These are phyloP conservation scores for Fusarium scirpi DNA, from an alignment of 2,329 filamentous ascomycete species.

Conservation along the genomic window DNA sequence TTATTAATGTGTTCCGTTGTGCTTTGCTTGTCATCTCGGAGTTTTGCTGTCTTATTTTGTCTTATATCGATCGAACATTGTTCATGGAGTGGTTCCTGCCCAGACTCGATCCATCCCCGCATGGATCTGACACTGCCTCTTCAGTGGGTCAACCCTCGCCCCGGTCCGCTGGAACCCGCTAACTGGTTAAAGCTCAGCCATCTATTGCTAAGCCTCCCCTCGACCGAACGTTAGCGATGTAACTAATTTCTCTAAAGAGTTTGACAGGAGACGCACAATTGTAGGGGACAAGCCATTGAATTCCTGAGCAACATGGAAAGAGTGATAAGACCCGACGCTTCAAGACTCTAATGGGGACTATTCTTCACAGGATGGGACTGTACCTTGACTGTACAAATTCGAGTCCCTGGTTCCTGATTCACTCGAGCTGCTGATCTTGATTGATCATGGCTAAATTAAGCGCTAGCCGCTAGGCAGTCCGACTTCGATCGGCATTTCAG, in stretches of 20 bases:
- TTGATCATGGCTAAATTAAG: conserved; percentile 29
- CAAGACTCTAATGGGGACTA: not conserved
- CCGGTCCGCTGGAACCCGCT: conserved; percentile 30
- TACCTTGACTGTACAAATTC: not conserved
- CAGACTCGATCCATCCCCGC: conserved; percentile 2
- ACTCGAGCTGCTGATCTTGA: conserved; percentile 9
- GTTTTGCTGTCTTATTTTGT: not conserved
- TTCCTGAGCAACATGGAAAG: not conserved
- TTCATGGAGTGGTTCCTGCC: conserved; percentile 4
- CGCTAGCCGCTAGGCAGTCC: conserved; percentile 28
- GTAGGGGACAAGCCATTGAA: not conserved
- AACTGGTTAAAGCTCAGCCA: conserved; percentile 25
- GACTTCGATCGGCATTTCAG: conserved; percentile 19
- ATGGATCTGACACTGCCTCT: conserved; percentile 26
- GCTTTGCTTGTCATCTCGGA: not conserved
- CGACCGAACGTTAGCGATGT: not conserved
- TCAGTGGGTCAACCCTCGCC: conserved; percentile 25
- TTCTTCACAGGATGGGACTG: not conserved
- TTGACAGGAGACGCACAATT: not conserved
- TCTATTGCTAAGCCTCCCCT: conserved; percentile 15
- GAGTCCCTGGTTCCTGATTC: not conserved
- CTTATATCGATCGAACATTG: not conserved
- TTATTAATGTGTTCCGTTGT: not conserved
- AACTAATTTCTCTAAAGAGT: not conserved
- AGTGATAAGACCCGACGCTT: not conserved